phyloP scores from a whole-genome alignment of 768 basidiomycete species.

The Gloeostereum incarnatum region DNA sequence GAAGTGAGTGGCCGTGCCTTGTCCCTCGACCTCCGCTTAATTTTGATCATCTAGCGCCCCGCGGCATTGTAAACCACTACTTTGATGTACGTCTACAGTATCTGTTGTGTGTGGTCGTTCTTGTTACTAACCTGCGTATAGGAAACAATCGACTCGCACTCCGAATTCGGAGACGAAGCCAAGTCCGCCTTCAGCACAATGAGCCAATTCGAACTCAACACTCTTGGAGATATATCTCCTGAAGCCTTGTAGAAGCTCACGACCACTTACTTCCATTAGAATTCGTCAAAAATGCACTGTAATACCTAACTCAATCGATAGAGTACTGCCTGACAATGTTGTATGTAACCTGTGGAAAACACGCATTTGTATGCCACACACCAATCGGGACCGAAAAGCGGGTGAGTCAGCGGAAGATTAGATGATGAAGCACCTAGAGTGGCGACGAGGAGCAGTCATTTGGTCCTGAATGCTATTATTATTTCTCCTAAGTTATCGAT shows the following conservation, averaged over 20 bases:
- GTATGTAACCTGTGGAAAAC: not conserved
- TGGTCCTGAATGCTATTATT: no score
- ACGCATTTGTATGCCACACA: not conserved
- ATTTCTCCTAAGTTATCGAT: no score
- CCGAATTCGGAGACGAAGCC: conserved; percentile 67
- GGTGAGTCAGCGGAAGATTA: no score
- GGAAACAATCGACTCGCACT: conserved; percentile 68
- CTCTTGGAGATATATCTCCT: conserved; percentile 62
- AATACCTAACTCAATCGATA: no score
- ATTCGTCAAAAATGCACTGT: no score
- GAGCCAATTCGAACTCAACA: conserved; percentile 45
- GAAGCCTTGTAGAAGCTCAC: conserved; percentile 49
- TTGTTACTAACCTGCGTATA: conserved; percentile 17
- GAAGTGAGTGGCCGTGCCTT: conserved; percentile 47
- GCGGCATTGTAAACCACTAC: conserved; percentile 83
- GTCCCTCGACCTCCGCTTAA: conserved; percentile 1
- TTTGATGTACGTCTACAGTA: conserved; percentile 67
- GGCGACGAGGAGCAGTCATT: no score
- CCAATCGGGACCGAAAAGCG: no score
- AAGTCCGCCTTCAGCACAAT: conserved; percentile 53
- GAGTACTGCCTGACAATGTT: not conserved
- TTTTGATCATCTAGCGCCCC: conserved; percentile 49
- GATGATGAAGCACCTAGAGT: no score
- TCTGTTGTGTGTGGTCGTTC: conserved; percentile 1
- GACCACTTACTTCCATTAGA: no score